Conservation (phyloP, 2,329 filamentous ascomycete genomes). For the Aspergillus sp. region DNA sequence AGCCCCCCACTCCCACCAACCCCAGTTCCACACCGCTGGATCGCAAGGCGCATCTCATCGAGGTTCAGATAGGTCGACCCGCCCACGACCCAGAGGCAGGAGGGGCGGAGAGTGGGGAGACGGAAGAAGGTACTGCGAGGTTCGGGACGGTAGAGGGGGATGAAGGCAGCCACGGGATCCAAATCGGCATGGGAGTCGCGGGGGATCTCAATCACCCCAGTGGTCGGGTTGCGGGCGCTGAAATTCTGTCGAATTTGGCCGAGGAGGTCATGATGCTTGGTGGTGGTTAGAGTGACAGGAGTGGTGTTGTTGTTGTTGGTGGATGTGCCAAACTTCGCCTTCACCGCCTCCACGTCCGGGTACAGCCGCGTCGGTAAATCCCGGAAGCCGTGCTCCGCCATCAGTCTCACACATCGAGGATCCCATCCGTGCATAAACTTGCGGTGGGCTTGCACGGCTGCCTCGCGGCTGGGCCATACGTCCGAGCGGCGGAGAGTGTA, state of each 20-base stretch:
- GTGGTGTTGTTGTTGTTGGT: neutral
- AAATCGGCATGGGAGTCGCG: slow-evolving; percentile 5
- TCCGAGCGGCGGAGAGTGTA: slow-evolving; percentile 9
- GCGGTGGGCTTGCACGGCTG: neutral
- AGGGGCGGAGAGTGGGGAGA: neutral
- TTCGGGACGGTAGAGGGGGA: neutral
- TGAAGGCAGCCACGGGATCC: neutral
- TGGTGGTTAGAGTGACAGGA: slow-evolving; percentile 14
- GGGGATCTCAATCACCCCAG: neutral
- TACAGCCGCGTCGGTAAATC: slow-evolving; percentile 14
- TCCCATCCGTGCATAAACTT: slow-evolving; percentile 14
- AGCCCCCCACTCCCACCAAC: neutral
- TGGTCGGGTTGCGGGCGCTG: neutral
- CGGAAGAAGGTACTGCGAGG: neutral
- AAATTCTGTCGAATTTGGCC: slow-evolving; percentile 1
- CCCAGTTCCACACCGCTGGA: neutral
- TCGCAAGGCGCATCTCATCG: neutral
- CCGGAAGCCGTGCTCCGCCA: slow-evolving; percentile 14
- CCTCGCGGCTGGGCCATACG: slow-evolving; percentile 12
- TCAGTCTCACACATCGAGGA: slow-evolving; percentile 11
- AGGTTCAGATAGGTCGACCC: neutral
- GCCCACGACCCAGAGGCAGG: neutral
- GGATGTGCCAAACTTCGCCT: neutral
- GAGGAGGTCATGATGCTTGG: slow-evolving; percentile 8
- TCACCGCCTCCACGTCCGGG: neutral